Evolutionary conservation across 805 yeast species (phyloP).

Genomic region (Phaffomyces opuntiae): DNA sequence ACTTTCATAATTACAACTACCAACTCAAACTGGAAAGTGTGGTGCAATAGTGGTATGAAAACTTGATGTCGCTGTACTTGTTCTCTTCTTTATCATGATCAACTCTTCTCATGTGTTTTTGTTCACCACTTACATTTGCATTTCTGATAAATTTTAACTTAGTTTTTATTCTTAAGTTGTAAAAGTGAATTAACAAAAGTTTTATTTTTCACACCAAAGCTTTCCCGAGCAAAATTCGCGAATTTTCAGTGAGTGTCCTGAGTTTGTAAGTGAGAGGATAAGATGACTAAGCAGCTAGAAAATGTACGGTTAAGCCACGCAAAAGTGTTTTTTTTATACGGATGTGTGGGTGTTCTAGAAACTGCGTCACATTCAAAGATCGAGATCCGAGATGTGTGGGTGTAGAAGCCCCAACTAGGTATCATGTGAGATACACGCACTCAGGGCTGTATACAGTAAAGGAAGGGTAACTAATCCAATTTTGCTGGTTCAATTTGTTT

Average conservation of each 20-base stretch:
- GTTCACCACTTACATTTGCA: slow-evolving; percentile 37
- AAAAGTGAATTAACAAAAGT: slow-evolving; percentile 7
- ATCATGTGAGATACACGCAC: too few species aligned
- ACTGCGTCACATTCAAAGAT: background rate
- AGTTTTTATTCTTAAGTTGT: slow-evolving; percentile 1
- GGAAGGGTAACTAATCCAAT: too few species aligned
- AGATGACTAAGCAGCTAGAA: background rate
- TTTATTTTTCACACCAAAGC: slow-evolving; percentile 6
- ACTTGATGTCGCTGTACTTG: too few species aligned
- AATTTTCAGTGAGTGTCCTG: background rate
- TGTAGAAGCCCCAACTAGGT: background rate
- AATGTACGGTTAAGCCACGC: background rate
- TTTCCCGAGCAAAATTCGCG: slow-evolving; percentile 1
- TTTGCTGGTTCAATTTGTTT: background rate
- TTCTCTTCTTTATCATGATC: background rate
- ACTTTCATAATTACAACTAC: too few species aligned
- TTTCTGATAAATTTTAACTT: slow-evolving; percentile 25
- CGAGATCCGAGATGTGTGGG: background rate
- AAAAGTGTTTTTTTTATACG: too few species aligned
- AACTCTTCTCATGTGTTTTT: background rate
- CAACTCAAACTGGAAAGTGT: too few species aligned
- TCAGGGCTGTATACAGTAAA: too few species aligned
- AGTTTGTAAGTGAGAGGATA: background rate
- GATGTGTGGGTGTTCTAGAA: too few species aligned
- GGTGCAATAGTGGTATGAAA: too few species aligned